Percentiles rank a stretch among this genome's conserved stretches.
Conservation (phyloP, 768 basidiomycete genomes). For the Panellus pusillus region DNA sequence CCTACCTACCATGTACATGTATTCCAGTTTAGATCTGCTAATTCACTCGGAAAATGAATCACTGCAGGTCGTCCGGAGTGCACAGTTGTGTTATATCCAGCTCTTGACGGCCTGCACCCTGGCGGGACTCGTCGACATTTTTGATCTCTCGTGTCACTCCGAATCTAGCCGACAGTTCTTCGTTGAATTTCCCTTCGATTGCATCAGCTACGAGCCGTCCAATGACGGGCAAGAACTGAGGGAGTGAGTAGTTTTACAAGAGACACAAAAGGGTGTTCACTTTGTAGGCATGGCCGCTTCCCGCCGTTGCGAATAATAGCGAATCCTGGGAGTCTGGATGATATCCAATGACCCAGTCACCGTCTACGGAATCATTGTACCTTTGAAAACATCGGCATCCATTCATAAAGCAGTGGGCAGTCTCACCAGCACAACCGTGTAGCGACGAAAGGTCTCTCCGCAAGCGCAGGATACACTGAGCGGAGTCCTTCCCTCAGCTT, state of each 20-base stretch:
- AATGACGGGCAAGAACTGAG: conserved; percentile 83
- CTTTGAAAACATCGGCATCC: conserved; percentile 35
- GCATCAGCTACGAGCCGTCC: conserved; percentile 75
- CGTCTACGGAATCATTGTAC: conserved; percentile 88
- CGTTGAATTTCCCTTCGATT: conserved; percentile 62
- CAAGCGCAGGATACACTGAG: conserved; percentile 75
- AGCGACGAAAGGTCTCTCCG: conserved; percentile 62
- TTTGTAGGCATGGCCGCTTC: conserved; percentile 89
- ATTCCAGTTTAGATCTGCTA: not conserved
- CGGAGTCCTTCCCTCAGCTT: conserved; percentile 53
- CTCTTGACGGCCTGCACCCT: conserved; percentile 30
- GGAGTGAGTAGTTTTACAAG: not conserved
- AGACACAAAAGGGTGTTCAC: conserved; percentile 33
- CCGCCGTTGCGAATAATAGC: conserved; percentile 82
- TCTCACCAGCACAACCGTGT: conserved; percentile 89
- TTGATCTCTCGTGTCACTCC: conserved; percentile 50
- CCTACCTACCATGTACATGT: conserved; percentile 20
- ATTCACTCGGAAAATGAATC: not conserved
- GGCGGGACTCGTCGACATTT: conserved; percentile 35
- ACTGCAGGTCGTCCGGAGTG: conserved; percentile 42
- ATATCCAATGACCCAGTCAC: conserved; percentile 86
- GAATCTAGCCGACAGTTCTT: conserved; percentile 58
- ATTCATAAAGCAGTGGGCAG: conserved; percentile 8
- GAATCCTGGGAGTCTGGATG: conserved; percentile 51
- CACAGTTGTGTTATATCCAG: conserved; percentile 53